Percentiles rank a stretch among this genome's conserved stretches.
Evolutionary conservation across 495 filamentous ascomycete species (phyloP).

Genomic region (Penicillium steckii): DNA sequence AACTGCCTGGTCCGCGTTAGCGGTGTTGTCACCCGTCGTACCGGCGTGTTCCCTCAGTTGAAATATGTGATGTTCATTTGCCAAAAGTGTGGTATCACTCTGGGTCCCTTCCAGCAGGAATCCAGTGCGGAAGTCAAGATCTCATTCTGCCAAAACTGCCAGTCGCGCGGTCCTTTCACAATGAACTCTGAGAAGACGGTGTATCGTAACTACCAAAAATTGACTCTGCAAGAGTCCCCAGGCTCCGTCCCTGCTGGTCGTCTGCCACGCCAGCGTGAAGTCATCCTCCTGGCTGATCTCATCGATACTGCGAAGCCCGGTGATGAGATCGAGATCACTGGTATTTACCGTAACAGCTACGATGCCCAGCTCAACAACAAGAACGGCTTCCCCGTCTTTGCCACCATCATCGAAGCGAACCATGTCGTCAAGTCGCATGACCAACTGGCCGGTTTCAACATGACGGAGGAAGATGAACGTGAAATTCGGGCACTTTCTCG

Average conservation of each 20-base stretch:
- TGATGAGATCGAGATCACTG: slow-evolving; percentile 96
- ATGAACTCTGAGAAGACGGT: slow-evolving; percentile 97
- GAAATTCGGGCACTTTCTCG: slow-evolving; percentile 81
- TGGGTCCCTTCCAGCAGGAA: slow-evolving; percentile 97
- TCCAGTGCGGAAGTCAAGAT: slow-evolving; percentile 94
- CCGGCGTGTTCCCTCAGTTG: slow-evolving; percentile 96
- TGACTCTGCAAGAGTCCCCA: slow-evolving; percentile 96
- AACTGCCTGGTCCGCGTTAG: slow-evolving; percentile 94
- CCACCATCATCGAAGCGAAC: slow-evolving; percentile 96
- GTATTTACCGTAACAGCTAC: slow-evolving; percentile 98
- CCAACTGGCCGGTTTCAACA: slow-evolving; percentile 92
- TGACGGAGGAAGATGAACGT: slow-evolving; percentile 95
- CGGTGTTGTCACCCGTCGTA: slow-evolving; percentile 93
- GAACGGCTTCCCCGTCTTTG: slow-evolving; percentile 98
- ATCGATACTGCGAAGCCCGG: slow-evolving; percentile 97
- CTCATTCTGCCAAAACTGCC: slow-evolving; percentile 95
- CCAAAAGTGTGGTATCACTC: slow-evolving; percentile 83
- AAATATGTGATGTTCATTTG: slow-evolving; percentile 99
- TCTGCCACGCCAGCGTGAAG: slow-evolving; percentile 91
- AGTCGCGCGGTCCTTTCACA: slow-evolving; percentile 92
- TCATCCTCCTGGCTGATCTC: slow-evolving; percentile 93
- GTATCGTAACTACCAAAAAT: slow-evolving; percentile 98
- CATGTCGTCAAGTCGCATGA: slow-evolving; percentile 96
- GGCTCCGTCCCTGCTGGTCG: slow-evolving; percentile 96
- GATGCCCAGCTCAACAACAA: slow-evolving; percentile 97